A percentile compares a stretch with the other conserved stretches of the same genome.
phyloP scores from a whole-genome alignment of 495 filamentous ascomycete genomes.

The Cladorrhinum samala region DNA sequence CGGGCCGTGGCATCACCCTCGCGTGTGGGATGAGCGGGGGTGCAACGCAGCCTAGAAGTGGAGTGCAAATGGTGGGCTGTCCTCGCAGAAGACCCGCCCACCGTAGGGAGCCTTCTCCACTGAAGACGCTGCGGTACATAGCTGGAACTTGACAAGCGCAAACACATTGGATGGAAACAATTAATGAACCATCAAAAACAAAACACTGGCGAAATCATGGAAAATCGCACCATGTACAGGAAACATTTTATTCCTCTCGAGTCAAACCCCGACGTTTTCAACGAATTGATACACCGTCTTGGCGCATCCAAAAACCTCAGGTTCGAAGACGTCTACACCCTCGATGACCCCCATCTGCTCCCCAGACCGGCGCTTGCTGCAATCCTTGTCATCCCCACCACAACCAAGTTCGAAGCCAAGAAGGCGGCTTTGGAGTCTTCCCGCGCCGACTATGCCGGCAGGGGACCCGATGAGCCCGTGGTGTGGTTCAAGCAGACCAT shows the following conservation, averaged over 20 bases:
- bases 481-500: constrained; percentile 10
- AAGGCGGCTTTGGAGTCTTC: background rate
- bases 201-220: no score
- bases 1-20: no score
- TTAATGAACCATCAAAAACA: background rate
- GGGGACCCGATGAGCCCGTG: background rate
- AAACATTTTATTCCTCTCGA: constrained; percentile 30
- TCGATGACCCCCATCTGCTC: constrained; percentile 60
- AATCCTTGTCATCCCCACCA: constrained; percentile 64
- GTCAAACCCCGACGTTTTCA: constrained; percentile 37
- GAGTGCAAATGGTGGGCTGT: no score
- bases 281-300: constrained; percentile 49
- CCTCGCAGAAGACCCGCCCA: no score
- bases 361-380: constrained; percentile 63
- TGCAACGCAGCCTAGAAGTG: no score
- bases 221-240: no score
- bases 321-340: constrained; percentile 67
- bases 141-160: no score
- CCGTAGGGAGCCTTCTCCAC: no score
- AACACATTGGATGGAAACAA: no score
- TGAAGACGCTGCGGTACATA: no score
- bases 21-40: no score
- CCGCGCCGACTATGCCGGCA: background rate
- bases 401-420: constrained; percentile 45
- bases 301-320: constrained; percentile 51